These are phyloP conservation scores for Pseudoneurospora amorphoporcata DNA, from an alignment of 495 filamentous ascomycete genomes.

Conservation along the genomic window DNA sequence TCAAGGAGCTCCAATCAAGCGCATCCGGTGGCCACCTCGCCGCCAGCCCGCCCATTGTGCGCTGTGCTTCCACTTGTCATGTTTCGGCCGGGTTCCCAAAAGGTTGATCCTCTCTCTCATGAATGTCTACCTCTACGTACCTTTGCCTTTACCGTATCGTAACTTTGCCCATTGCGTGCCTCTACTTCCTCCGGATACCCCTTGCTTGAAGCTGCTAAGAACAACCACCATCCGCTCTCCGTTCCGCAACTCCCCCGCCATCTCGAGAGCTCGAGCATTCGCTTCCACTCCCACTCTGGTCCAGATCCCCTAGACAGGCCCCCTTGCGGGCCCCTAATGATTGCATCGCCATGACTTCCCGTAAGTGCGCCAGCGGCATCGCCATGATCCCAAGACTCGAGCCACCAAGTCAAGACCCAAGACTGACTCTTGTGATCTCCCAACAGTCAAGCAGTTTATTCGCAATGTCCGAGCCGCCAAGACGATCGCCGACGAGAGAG, in stretches of 20 bases:
- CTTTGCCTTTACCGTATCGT: not conserved
- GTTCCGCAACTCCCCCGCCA: not conserved
- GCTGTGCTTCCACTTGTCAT: not conserved
- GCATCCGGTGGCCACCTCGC: not conserved
- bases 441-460: slow-evolving; percentile 95
- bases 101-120: not conserved
- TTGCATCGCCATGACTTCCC: slow-evolving; percentile 34
- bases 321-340: slow-evolving; percentile 26
- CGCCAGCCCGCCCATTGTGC: not conserved
- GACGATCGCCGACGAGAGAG: slow-evolving; percentile 96
- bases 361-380: slow-evolving; percentile 19
- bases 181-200: not conserved
- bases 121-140: not conserved
- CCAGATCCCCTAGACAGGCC: slow-evolving; percentile 27
- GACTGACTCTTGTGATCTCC: not conserved
- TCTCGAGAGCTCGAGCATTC: not conserved
- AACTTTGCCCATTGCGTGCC: not conserved
- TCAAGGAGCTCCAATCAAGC: not conserved
- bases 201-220: not conserved
- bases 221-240: not conserved
- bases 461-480: slow-evolving; percentile 96
- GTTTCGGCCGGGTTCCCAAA: not conserved
- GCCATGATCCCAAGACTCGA: not conserved
- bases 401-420: not conserved
- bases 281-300: slow-evolving; percentile 18